Base-by-base conservation (phyloP, 257 asterid genomes). In the Anisodus tanguticus region DNA sequence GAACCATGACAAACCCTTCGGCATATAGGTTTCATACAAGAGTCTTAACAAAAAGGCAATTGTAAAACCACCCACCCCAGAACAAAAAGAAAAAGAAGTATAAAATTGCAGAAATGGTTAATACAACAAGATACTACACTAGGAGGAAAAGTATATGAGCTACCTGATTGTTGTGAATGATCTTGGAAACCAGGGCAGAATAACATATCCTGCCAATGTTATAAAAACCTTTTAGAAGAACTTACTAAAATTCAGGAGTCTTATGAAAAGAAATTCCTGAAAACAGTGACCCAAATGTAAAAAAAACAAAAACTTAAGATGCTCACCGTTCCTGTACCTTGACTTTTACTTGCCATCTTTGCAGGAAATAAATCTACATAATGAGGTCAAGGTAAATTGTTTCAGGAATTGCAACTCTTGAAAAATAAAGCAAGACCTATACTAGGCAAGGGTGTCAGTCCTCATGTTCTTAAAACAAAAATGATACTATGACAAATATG, bases 101-200 rank as follows among this genome's bases (percentile, higher is more conserved):
- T 47, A 49, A 22, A 22, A 53, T 26, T 76, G 81, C 8, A 76
- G 47, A 53, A 68, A 53, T 13, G 39, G 68, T 82, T 4, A 63
- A 26, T 26, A 69, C 17, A 59, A 19, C n/a, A 59, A 47, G 77
- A 7, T 41, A 77, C 26, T 53, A 77, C 64, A 77, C 49, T 26
- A 82, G 53, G 79, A 57, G 41, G 11, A 58, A 68, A 83, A 53
- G 62, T 8, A 68, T 39, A 59, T 55, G 70, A 70, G 10, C 77
- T 88, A 94, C 98, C 97, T 85, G 98, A 91, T 86, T 88, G 91
- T 62, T 88, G 92, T 9, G 98, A 90, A 84, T 83, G 93, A 74
- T 90, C 91, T n/a, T 85, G 90, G 80, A 90, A 88, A 86, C 90
- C 89, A 77, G 93, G 90, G 89, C 90, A 90, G 85, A 91, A 83